Conservation (phyloP, 2,329 filamentous ascomycete genomes). For the Neonectria coccinea region DNA sequence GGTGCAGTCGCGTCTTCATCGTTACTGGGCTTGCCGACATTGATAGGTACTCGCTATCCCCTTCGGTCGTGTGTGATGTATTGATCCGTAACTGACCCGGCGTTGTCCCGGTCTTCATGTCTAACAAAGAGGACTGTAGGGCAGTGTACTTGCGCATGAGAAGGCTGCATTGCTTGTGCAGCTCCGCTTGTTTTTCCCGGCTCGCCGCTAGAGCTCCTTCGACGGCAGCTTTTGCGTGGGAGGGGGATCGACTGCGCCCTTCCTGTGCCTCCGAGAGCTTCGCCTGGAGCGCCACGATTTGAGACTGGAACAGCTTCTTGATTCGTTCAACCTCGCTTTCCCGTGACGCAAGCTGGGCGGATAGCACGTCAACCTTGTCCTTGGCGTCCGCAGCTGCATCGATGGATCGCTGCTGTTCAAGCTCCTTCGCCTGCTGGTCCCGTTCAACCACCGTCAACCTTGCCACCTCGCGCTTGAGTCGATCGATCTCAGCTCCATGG, state of each 20-base stretch:
- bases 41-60: slow-evolving; percentile 52
- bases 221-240: slow-evolving; percentile 53
- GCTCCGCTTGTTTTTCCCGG: slow-evolving; percentile 64
- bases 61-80: slow-evolving; percentile 37
- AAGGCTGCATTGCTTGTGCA: slow-evolving; percentile 64
- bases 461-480: slow-evolving; percentile 68
- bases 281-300: slow-evolving; percentile 60
- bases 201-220: slow-evolving; percentile 63
- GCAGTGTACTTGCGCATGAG: slow-evolving; percentile 65
- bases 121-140: slow-evolving; percentile 62
- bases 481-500: slow-evolving; percentile 69
- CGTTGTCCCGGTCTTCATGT: slow-evolving; percentile 55
- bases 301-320: slow-evolving; percentile 59
- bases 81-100: slow-evolving; percentile 39
- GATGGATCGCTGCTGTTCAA: slow-evolving; percentile 67
- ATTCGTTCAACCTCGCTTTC: slow-evolving; percentile 60
- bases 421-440: slow-evolving; percentile 72
- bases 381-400: slow-evolving; percentile 70
- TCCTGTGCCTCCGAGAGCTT: slow-evolving; percentile 57
- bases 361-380: slow-evolving; percentile 68
- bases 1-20: slow-evolving; percentile 53
- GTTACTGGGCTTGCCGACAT: slow-evolving; percentile 54
- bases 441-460: slow-evolving; percentile 71
- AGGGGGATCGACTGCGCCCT: slow-evolving; percentile 40
- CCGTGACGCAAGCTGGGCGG: slow-evolving; percentile 66